Evolutionary conservation across 2,329 filamentous ascomycete species (phyloP), one percentile per base, ranked within the genome.

Genomic region (Pseudogymnoascus sp.): DNA sequence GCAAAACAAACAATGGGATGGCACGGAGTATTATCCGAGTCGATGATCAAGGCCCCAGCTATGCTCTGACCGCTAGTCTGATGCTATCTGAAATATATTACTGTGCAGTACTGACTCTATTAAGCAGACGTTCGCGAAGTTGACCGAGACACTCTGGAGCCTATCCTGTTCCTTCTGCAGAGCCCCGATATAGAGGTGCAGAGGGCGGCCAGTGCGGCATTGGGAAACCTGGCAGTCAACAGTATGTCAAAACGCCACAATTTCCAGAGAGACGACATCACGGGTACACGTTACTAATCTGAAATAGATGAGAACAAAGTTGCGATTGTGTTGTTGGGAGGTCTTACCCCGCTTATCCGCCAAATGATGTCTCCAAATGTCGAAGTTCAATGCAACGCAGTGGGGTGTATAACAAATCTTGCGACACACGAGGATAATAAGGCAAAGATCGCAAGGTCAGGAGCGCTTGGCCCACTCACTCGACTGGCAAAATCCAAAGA

Each of bases 401-500:
- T 99, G 66, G 95, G 95, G 61, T 99, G 95, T 79, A 99, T 99
- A 75, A 99, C 95, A 53, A 99, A 99, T 74, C 79, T 99, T 63
- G 95, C 95, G 62, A 99, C 95, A 2, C 95, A 99, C 73, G 95
- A 99, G 78, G 95, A 97, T 70, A 99, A 99, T 80, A 99, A 99
- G 79, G 93, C 95, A 64, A 97, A 96, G 79, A 99, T 99, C 75
- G 95, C 95, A 69, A 86, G 91, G 66, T 99, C 95, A 3, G 95
- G 95, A 64, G 95, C 95, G 62, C 82, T 99, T 63, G 91, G 89
- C 6, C 95, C 95, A 7, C 80, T 99, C 69, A 99, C 95, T 53
- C 86, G 90, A 67, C 80, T 99, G 64, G 95, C 95, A 66, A 97
- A 96, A 77, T 97, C 95, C 21, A 93, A 96, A 76, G 95, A 99